Evolutionary conservation across 1,139 yeast genomes (phyloP), one percentile per base, ranked within the genome.

Genomic region (Geotrichum candidum): DNA sequence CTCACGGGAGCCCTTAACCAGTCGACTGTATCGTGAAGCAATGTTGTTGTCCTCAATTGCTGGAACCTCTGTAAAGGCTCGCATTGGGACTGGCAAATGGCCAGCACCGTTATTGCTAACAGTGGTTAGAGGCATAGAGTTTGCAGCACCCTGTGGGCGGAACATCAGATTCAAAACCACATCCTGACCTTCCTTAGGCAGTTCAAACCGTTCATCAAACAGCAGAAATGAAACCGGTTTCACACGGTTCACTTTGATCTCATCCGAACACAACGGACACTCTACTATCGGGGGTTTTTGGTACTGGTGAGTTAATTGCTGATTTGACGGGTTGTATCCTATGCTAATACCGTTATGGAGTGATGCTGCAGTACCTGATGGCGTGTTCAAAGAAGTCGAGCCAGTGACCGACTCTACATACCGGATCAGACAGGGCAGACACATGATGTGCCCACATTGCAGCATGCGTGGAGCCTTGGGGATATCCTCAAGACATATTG

Each of bases 401-500:
- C 67, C 80, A 1, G 81, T 76, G 29, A 84, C 84, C 25, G 87
- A 83, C 52, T 84, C 89, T 61, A 90, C 76, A 69, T 89, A 83
- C 51, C 92, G 82, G 60, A 90, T 74, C 51, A 92, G 75, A 72
- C 99, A 95, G 35, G 91, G 85, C 61, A 85, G 80, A 72, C 99
- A 95, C 70, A 94, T 82, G 15, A 91, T 82, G 72, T 95, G 99
- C 2, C 99, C 99, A 76, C 99, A 95, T 22, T 86, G 82, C 41
- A 91, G 84, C 98, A 95, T 95, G 61, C 98, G 78, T 1, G 99
- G 98, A 0, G 98, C 97, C 50, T 88, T 82, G 10, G 94, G 88
- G 25, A 85, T 87, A 61, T 89, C 96, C 41, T 87, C 82, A 22
- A 94, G 78, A 72, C 99, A 95, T 48, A 95, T 94, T 0, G 99